Percentiles rank a stretch among this genome's conserved stretches.
Conservation (phyloP, 208 protist species). For the Wallacemonas sp. region DNA sequence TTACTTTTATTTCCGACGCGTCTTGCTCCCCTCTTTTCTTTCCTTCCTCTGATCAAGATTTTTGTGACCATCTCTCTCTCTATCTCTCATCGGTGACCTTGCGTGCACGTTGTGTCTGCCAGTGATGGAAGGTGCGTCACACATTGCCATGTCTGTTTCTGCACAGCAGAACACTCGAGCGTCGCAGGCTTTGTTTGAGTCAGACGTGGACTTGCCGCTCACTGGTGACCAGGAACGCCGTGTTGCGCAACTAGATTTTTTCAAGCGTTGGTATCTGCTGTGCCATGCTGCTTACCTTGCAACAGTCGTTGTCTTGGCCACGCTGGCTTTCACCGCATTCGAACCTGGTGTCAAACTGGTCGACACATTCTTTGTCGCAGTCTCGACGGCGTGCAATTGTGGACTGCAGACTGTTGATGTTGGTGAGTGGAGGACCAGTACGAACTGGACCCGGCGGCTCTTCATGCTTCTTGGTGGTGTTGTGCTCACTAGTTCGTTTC, state of each 20-base stretch:
- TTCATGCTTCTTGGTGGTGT: constrained; percentile 68
- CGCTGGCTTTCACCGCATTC: constrained; percentile 30
- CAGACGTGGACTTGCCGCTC: constrained; percentile 41
- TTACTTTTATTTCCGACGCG: too few species aligned
- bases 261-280: constrained; percentile 70
- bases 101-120: too few species aligned
- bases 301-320: constrained; percentile 25
- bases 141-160: neutral
- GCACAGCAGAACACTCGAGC: constrained; percentile 24
- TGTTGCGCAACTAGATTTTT: constrained; percentile 54
- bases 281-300: constrained; percentile 58
- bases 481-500: constrained; percentile 68
- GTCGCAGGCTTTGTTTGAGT: constrained; percentile 58
- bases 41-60: too few species aligned
- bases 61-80: too few species aligned
- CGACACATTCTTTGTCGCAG: constrained; percentile 64
- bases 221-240: constrained; percentile 32
- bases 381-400: constrained; percentile 77
- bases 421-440: constrained; percentile 30
- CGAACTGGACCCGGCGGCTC: constrained; percentile 43
- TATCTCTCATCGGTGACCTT: too few species aligned
- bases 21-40: too few species aligned
- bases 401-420: constrained; percentile 70
- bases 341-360: constrained; percentile 27
- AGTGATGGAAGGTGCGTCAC: too few species aligned